Evolutionary conservation across 148 eudicot genomes (phyloP).

Genomic region (Amaranthus palmeri): DNA sequence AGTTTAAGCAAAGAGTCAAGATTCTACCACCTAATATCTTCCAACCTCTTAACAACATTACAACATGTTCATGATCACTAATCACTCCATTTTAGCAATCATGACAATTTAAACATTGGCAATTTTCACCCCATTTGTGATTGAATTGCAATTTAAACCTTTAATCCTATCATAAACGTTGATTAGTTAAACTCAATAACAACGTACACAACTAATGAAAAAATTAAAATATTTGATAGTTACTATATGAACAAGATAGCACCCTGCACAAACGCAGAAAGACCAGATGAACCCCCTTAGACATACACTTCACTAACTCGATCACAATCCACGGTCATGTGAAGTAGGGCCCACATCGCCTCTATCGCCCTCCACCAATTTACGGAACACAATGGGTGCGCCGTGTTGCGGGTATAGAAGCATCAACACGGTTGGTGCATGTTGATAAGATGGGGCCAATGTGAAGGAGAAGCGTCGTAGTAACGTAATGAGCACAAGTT

Average conservation of each 20-base stretch:
- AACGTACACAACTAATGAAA: not conserved
- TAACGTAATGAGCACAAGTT: conserved; percentile 59
- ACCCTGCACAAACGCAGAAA: not conserved
- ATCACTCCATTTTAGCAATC: conserved; percentile 13
- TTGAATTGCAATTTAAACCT: too few species aligned
- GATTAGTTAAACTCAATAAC: conserved; percentile 8
- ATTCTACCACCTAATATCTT: conserved; percentile 10
- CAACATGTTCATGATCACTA: not conserved
- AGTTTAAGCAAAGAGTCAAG: not conserved
- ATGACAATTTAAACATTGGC: not conserved
- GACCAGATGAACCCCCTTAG: too few species aligned
- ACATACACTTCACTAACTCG: not conserved
- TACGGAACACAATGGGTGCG: conserved; percentile 67
- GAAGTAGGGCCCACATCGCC: not conserved
- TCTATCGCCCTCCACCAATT: conserved; percentile 17
- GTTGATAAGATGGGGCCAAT: conserved; percentile 67
- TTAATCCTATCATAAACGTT: conserved; percentile 1
- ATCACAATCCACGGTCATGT: conserved; percentile 20
- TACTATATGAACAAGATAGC: conserved; percentile 23
- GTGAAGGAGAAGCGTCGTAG: conserved; percentile 63
- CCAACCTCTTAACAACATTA: conserved; percentile 12
- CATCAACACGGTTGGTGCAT: conserved; percentile 83
- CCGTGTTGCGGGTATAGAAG: conserved; percentile 87
- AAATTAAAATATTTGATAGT: not conserved
- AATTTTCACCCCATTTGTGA: too few species aligned